phyloP scores from a whole-genome alignment of 345 rosid species.

The Syzygium aqueum region DNA sequence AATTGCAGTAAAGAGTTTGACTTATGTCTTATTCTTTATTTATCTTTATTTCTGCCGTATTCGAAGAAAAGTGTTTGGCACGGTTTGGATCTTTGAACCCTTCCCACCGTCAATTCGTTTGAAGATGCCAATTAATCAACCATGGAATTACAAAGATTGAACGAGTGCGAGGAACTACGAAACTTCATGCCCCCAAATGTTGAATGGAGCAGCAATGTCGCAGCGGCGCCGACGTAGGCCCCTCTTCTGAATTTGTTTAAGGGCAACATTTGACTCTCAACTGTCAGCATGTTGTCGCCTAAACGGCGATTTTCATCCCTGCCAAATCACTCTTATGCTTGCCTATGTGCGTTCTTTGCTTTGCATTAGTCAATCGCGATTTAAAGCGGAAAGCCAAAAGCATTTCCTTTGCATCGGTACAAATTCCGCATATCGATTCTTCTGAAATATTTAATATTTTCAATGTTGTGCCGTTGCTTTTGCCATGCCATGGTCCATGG shows the following conservation, averaged over 20 bases:
- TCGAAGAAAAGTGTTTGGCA: not conserved
- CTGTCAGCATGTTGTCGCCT: not conserved
- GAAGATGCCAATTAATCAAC: not conserved
- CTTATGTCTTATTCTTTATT: not conserved
- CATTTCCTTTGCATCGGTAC: not conserved
- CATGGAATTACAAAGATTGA: not conserved
- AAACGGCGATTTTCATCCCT: not conserved
- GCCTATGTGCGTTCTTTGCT: not conserved
- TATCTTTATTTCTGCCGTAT: not conserved
- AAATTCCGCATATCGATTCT: not conserved
- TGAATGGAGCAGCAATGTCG: not conserved
- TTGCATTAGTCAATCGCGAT: not conserved
- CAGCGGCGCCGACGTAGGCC: not conserved
- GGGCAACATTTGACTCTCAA: not conserved
- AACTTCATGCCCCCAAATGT: not conserved
- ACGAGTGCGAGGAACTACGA: not conserved
- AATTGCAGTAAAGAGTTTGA: not conserved
- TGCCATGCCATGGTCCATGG: not conserved
- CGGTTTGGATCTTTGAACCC: not conserved
- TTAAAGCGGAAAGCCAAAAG: not conserved
- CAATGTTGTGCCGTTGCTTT: not conserved
- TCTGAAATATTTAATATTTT: not conserved
- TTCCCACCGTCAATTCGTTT: not conserved
- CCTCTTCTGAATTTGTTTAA: not conserved
- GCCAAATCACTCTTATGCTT: not conserved